These are phyloP conservation scores for Epichloe coenophiala DNA, from an alignment of 2,329 filamentous ascomycete species.

Conservation along the genomic window DNA sequence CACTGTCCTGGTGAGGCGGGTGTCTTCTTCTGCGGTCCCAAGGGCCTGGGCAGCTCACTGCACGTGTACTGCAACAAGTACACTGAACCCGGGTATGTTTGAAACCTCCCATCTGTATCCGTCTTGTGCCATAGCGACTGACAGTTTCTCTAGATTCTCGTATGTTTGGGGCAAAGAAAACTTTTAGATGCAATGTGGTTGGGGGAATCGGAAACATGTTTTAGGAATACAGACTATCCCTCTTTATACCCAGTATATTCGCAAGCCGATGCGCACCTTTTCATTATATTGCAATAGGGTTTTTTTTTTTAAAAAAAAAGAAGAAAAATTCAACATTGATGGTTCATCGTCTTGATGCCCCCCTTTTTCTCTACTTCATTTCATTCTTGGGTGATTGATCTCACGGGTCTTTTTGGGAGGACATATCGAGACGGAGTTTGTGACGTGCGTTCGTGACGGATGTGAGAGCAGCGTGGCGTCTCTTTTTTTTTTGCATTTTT, in stretches of 20 bases:
- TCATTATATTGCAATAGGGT: too few relatives aligned
- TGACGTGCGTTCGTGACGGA: too few relatives aligned
- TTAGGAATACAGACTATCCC: neutral
- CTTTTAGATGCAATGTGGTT: constrained; percentile 29
- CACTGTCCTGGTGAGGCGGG: constrained; percentile 60
- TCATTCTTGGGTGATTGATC: too few relatives aligned
- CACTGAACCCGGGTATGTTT: constrained; percentile 59
- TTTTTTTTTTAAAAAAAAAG: too few relatives aligned
- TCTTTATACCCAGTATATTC: constrained; percentile 1
- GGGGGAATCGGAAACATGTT: too few relatives aligned
- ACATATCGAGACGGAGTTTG: too few relatives aligned
- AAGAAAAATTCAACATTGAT: fast-evolving
- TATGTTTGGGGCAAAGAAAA: constrained; percentile 60
- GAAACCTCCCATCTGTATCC: constrained; percentile 1
- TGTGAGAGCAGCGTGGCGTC: too few relatives aligned
- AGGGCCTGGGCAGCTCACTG: constrained; percentile 60
- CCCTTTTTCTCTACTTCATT: too few relatives aligned
- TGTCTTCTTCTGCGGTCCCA: constrained; percentile 79
- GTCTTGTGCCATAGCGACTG: constrained; percentile 2
- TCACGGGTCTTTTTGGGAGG: too few relatives aligned
- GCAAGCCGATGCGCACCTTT: neutral
- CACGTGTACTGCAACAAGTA: constrained; percentile 84
- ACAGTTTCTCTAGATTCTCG: constrained; percentile 33
- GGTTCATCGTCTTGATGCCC: too few relatives aligned
- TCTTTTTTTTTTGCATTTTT: too few relatives aligned